These are phyloP conservation scores for Tuber microsphaerosporum DNA, from an alignment of 495 filamentous ascomycete genomes.

Conservation along the genomic window DNA sequence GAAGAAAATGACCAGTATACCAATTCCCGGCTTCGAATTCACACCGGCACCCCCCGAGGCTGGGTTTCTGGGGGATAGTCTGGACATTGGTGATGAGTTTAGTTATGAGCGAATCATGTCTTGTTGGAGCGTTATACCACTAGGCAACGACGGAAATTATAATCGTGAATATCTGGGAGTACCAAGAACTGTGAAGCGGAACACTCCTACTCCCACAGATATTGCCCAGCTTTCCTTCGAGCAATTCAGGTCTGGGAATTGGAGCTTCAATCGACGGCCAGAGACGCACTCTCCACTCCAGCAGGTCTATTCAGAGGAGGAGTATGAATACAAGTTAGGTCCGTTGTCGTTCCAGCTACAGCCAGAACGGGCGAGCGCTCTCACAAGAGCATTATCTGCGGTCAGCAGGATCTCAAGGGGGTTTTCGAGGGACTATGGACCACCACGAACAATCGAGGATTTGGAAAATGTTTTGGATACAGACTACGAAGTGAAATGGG, in stretches of 20 bases:
- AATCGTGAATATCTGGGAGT: background rate
- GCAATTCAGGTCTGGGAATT: background rate
- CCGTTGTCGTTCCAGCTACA: background rate
- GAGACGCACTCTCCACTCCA: background rate
- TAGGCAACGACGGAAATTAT: background rate
- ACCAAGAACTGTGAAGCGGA: background rate
- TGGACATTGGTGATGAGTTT: background rate
- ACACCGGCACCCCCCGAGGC: background rate
- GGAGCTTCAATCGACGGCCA: background rate
- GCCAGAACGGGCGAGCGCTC: background rate
- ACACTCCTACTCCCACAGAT: background rate
- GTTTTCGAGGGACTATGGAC: background rate
- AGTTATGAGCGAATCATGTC: background rate
- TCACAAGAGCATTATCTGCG: background rate
- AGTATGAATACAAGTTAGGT: background rate
- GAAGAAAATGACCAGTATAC: background rate
- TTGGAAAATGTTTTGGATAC: conserved; percentile 28
- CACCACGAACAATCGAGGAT: conserved; percentile 21
- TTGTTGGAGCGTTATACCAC: background rate
- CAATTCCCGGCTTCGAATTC: background rate
- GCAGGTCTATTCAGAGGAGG: background rate
- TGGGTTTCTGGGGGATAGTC: background rate
- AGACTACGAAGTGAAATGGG: conserved; percentile 68
- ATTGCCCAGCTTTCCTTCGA: background rate
- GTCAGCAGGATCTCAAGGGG: background rate